Percentiles rank a stretch among this genome's conserved stretches.
Conservation (phyloP, 1,139 yeast species). For the Kodamaea derodonti region DNA sequence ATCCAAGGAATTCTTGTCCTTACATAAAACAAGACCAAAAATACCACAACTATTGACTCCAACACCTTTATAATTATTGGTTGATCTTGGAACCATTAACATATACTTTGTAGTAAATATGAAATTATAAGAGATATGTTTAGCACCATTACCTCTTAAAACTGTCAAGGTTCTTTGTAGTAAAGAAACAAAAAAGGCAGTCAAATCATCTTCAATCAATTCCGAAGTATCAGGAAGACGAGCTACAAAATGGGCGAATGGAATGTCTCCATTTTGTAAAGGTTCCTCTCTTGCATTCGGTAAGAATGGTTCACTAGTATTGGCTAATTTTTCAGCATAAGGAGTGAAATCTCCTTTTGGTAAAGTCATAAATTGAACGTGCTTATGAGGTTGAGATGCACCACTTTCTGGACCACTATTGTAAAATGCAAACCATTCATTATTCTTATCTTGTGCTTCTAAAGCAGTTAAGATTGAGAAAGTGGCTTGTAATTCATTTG, state of each 20-base stretch:
- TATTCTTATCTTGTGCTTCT: conserved; percentile 17
- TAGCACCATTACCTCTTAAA: conserved; percentile 48
- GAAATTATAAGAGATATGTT: conserved; percentile 67
- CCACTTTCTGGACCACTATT: conserved; percentile 88
- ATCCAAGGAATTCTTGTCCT: conserved; percentile 50
- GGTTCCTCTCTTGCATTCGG: conserved; percentile 58
- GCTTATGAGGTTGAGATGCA: conserved; percentile 91
- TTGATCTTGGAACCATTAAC: conserved; percentile 77
- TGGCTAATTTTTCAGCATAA: conserved; percentile 55
- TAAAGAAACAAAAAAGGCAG: conserved; percentile 64
- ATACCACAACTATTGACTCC: conserved; percentile 81
- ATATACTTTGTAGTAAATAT: conserved; percentile 79
- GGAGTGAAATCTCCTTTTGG: conserved; percentile 54
- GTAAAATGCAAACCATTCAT: conserved; percentile 67
- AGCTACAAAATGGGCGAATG: conserved; percentile 81
- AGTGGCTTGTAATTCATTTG: conserved; percentile 60
- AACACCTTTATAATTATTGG: conserved; percentile 34
- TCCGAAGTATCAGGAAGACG: conserved; percentile 50
- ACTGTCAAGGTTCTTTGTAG: conserved; percentile 69
- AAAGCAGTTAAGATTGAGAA: conserved; percentile 44
- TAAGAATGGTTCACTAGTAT: conserved; percentile 44
- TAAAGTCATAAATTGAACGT: conserved; percentile 75
- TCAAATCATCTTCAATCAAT: conserved; percentile 49
- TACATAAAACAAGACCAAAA: conserved; percentile 75
- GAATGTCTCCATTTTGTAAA: conserved; percentile 52